Base-by-base conservation (phyloP, 2,329 filamentous ascomycete genomes). In the Aureobasidium musti region DNA sequence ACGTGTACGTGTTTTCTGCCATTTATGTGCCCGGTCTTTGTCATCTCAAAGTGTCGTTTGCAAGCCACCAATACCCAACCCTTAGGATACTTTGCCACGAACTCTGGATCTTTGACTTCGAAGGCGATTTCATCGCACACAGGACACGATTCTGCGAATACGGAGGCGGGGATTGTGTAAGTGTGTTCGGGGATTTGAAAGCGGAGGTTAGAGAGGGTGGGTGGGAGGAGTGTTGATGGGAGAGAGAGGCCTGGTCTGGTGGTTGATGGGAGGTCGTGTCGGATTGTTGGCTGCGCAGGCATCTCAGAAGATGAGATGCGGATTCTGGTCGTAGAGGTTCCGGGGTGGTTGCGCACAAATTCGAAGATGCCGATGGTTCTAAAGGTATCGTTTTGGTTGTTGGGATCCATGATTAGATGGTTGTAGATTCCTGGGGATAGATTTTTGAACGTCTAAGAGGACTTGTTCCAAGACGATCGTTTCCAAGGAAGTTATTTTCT, bases 81-180 rank as follows among this genome's bases (percentile, higher is more conserved):
- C 23, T 14, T 26, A 8, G 45, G 45, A 23, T 49, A 49, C 5
- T 17, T 19, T 3, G 30, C 10, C 6, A 30, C 3, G 13, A 33
- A 17, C 2, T 17, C 13, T 7, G 1, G 4, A 10, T 33, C 21
- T n/a, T 6, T 23, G 5, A 1, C 14, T 11, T 28, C 45, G 0
- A 49, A 0, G 3, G 54, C 54, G 1, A 41, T n/a, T 2, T 57
- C 54, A 37, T 57, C 54, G 13, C 54, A 57, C 6, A 11, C 6
- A 11, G 54, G 54, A 57, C 54, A 57, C 1, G 54, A 57, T 23
- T 57, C 54, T 5, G 54, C 54, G 8, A 41, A 28, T 10, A 57
- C 5, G 23, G 28, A 3, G 4, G 4, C 1, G 8, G 50, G 50
- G 4, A 54, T n/a, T 23, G 21, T 23, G 5, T 50, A 28, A 3